A percentile compares a stretch with the other conserved stretches of the same genome.
Evolutionary conservation across 768 basidiomycete species (phyloP).

Genomic region (Fomitopsis serialis): DNA sequence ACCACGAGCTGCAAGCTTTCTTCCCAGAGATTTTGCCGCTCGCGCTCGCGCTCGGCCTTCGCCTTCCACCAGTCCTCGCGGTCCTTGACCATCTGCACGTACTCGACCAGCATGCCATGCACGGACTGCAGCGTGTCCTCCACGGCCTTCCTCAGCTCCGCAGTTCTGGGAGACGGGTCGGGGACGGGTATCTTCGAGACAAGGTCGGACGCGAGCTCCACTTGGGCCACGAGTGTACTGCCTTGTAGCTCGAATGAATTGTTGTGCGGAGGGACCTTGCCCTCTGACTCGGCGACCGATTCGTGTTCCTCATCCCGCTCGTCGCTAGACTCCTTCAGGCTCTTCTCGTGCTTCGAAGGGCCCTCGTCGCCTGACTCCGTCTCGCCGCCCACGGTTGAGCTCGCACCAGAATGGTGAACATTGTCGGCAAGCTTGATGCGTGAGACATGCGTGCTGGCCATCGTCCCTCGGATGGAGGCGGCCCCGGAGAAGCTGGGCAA

Average conservation of each 20-base stretch:
- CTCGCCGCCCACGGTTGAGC: conserved; percentile 21
- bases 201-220: conserved; percentile 71
- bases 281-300: conserved; percentile 37
- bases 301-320: conserved; percentile 39
- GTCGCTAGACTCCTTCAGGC: conserved; percentile 17
- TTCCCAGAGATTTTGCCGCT: conserved; percentile 76
- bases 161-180: conserved; percentile 11
- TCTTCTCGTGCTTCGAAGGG: conserved; percentile 18
- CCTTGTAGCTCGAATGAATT: conserved; percentile 59
- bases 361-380: conserved; percentile 10
- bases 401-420: conserved; percentile 9
- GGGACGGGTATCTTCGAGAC: conserved; percentile 40
- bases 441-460: conserved; percentile 1
- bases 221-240: conserved; percentile 65
- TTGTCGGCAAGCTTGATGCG: conserved; percentile 4
- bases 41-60: conserved; percentile 58
- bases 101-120: conserved; percentile 58
- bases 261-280: conserved; percentile 49
- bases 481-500: conserved; percentile 12
- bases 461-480: conserved; percentile 3
- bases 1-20: conserved; percentile 85
- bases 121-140: conserved; percentile 49
- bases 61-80: conserved; percentile 79
- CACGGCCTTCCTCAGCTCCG: conserved; percentile 18
- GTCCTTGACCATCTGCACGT: conserved; percentile 61